Percentiles rank a stretch among this genome's conserved stretches.
phyloP scores from a whole-genome alignment of 108 stramenopile species.

The Stephanodiscus triporus region DNA sequence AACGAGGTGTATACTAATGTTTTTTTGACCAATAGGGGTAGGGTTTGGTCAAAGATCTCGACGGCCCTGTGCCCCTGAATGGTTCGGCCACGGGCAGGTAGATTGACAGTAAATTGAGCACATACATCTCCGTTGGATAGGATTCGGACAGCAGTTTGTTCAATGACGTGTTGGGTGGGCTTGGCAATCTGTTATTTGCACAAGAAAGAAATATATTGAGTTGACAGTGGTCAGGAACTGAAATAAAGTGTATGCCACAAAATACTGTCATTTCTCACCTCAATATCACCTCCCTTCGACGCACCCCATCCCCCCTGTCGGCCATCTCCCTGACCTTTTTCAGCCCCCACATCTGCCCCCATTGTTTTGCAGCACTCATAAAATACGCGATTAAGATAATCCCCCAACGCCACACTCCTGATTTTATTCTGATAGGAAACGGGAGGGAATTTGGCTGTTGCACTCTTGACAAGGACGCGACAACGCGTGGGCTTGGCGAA shows the following conservation, averaged over 20 bases:
- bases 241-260: neutral
- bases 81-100: constrained; percentile 90
- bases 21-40: constrained; percentile 72
- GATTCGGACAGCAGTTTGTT: constrained; percentile 82
- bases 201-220: neutral
- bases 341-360: constrained; percentile 78
- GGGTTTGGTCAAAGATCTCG: constrained; percentile 68
- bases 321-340: constrained; percentile 46
- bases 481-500: constrained; percentile 92
- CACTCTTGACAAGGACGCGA: constrained; percentile 68
- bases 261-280: constrained; percentile 21
- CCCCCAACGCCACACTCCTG: constrained; percentile 74
- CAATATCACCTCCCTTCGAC: constrained; percentile 92
- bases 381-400: constrained; percentile 83
- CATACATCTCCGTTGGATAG: constrained; percentile 65
- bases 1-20: constrained; percentile 60
- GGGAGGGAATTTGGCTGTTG: constrained; percentile 76
- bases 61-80: constrained; percentile 85
- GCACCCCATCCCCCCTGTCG: constrained; percentile 68
- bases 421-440: constrained; percentile 68
- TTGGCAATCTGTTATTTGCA: constrained; percentile 58
- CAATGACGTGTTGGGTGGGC: constrained; percentile 91
- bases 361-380: constrained; percentile 56
- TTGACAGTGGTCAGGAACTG: neutral
- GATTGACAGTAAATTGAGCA: constrained; percentile 90